Evolutionary conservation across 2,329 filamentous ascomycete genomes (phyloP).

Genomic region (Elsinoe australis): DNA sequence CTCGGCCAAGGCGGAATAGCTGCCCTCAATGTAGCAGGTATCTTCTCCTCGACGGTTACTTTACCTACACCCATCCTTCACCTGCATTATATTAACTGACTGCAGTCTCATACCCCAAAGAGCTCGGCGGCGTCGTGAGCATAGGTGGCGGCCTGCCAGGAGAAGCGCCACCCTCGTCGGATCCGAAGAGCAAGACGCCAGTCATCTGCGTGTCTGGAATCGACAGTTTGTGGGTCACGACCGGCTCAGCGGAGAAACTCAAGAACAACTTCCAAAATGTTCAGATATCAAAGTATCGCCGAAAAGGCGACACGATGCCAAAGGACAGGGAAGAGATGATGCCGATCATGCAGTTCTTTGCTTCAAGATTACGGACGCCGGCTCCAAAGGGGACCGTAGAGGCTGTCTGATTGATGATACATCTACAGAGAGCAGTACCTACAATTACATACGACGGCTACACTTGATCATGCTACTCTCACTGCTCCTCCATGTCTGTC

Average conservation of each 20-base stretch:
- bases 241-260: conserved; percentile 55
- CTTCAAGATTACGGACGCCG: conserved; percentile 53
- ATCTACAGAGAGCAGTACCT: too few species aligned
- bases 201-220: conserved; percentile 55
- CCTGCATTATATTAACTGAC: neutral
- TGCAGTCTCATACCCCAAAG: conserved; percentile 24
- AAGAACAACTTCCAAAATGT: conserved; percentile 50
- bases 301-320: conserved; percentile 74
- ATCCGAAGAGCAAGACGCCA: conserved; percentile 53
- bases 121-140: conserved; percentile 53
- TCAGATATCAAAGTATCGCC: conserved; percentile 60
- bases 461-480: neutral
- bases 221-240: conserved; percentile 45
- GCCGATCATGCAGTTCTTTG: conserved; percentile 80
- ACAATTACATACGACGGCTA: too few species aligned
- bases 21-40: conserved; percentile 39
- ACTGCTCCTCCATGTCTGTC: neutral
- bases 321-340: conserved; percentile 73
- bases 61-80: neutral
- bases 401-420: conserved; percentile 30
- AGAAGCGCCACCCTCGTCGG: conserved; percentile 34
- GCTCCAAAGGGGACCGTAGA: conserved; percentile 48
- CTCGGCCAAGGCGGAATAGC: conserved; percentile 53
- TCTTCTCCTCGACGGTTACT: conserved; percentile 21
- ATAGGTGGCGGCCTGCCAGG: conserved; percentile 55